Percentiles rank a stretch among this genome's conserved stretches.
Conservation (phyloP, 2,329 filamentous ascomycete species). For the Teratosphaeria destructans region DNA sequence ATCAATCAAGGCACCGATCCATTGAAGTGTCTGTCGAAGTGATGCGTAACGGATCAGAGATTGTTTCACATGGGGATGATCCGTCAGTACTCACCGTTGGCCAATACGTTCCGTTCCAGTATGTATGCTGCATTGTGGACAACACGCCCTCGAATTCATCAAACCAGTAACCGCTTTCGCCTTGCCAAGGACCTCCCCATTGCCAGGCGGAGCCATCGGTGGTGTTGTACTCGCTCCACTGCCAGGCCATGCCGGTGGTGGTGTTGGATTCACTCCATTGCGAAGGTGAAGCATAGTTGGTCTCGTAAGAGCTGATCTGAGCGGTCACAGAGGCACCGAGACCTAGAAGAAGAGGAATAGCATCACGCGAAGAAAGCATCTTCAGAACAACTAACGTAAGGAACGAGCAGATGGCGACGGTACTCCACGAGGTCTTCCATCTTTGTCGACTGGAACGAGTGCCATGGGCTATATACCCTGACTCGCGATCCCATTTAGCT, state of each 20-base stretch:
- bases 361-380: not conserved
- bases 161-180: constrained; percentile 14
- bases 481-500: not conserved
- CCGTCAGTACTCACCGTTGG: constrained; percentile 1
- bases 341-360: not conserved
- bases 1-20: constrained; percentile 20
- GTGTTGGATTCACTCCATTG: not conserved
- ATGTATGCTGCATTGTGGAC: constrained; percentile 18
- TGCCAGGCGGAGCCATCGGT: not conserved
- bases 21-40: constrained; percentile 14
- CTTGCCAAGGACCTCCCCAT: not conserved
- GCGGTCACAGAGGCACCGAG: not conserved
- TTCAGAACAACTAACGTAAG: not conserved
- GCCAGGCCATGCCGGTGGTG: not conserved
- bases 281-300: not conserved
- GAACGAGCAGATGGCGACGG: not conserved
- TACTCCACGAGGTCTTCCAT: not conserved
- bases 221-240: not conserved
- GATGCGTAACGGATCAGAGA: too few relatives aligned
- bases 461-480: not conserved
- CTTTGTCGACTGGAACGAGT: not conserved
- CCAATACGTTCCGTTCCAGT: constrained; percentile 24
- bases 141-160: constrained; percentile 18
- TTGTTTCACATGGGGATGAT: too few relatives aligned
- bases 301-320: not conserved